Evolutionary conservation across 2,329 filamentous ascomycete species (phyloP), one percentile per base, ranked within the genome.

Genomic region (Harringtonia aguacate): DNA sequence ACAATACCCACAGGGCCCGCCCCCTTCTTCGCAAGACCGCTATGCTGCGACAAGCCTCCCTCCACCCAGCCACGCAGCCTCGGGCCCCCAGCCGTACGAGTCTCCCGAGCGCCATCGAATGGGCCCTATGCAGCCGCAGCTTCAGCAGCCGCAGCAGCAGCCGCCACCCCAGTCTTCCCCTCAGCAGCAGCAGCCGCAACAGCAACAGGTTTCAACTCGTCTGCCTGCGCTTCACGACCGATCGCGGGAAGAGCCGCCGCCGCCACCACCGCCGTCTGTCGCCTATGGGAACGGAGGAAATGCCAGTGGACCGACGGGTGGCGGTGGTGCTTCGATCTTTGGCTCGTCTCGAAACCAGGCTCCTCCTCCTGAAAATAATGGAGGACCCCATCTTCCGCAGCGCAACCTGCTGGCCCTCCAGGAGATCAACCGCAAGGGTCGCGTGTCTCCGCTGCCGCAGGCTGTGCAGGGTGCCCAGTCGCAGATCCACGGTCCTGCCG

Each of bases 401-500:
- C 72, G 84, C 48, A 80, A 76, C 31, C 70, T 94, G 36, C 68
- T 95, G n/a, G 81, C 79, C 4, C 73, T 94, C 12, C 86, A 94
- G 53, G 81, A 86, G 46, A 81, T 82, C 47, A 88, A 87, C 56
- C 79, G 86, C 43, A 84, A 83, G 51, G 89, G 89, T 2, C 81
- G 89, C 39, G 73, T 87, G 33, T 95, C 90, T 9, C 90, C 90
- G 2, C 68, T 95, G 15, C 90, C 90, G 1, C 90, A 95, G 61
- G 89, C 90, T 20, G 89, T 95, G 1, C 89, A 95, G 58, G 90
- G 90, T 20, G 89, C 86, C 1, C 89, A 95, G 59, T 79, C 82
- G 15, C 84, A 88, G 54, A 76, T 84, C 33, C 75, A 84, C 43
- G 86, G 84, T 4, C 86, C 87, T 7, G 78, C 80, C 14, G 84